A percentile compares a stretch with the other conserved stretches of the same genome.
These are phyloP conservation scores for Macadamia integrifolia DNA, from an alignment of 164 flowering plant species.

Conservation along the genomic window DNA sequence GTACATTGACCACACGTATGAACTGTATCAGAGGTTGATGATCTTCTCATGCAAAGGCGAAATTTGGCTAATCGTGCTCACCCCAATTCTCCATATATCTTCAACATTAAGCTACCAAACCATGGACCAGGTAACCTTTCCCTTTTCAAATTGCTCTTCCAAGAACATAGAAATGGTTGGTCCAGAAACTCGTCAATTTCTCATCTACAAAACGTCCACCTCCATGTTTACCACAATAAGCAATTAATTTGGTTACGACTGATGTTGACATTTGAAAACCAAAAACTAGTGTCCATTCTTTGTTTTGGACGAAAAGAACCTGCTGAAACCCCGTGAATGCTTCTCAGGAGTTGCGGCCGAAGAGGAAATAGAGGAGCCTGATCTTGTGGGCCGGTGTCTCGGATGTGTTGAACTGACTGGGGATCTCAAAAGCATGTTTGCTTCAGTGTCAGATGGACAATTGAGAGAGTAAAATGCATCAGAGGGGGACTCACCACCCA, in stretches of 20 bases:
- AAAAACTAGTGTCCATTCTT: conserved; percentile 34
- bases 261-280: not conserved
- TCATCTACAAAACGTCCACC: conserved; percentile 8
- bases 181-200: not conserved
- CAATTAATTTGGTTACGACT: not conserved
- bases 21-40: too few relatives aligned
- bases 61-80: too few relatives aligned
- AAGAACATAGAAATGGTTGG: too few relatives aligned
- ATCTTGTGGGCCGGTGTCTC: conserved; percentile 49
- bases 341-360: conserved; percentile 70
- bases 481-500: conserved; percentile 44
- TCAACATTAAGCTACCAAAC: too few relatives aligned
- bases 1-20: too few relatives aligned
- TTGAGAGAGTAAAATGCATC: conserved; percentile 24
- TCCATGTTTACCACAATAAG: not conserved
- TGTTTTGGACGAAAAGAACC: conserved; percentile 79
- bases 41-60: too few relatives aligned
- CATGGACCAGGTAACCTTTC: too few relatives aligned
- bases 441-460: conserved; percentile 45
- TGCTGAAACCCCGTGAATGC: conserved; percentile 66
- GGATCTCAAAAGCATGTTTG: conserved; percentile 32
- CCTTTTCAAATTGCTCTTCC: too few relatives aligned
- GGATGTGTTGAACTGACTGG: conserved; percentile 44
- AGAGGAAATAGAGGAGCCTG: conserved; percentile 53
- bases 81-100: too few relatives aligned